phyloP scores from a whole-genome alignment of 73 alveolate genomes.

The Paramecium biaurelia region DNA sequence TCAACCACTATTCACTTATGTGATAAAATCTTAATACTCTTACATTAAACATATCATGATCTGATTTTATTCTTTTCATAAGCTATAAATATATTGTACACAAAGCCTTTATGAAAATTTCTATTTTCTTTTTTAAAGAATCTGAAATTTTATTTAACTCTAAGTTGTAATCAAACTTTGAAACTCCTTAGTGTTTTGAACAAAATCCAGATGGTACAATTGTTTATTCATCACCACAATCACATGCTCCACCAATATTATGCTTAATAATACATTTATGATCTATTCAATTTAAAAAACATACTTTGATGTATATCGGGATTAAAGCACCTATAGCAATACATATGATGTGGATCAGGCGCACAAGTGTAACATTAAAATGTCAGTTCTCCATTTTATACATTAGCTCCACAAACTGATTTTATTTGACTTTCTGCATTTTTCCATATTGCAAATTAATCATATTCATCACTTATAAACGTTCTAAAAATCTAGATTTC shows the following conservation, averaged over 20 bases:
- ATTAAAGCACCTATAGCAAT: not conserved
- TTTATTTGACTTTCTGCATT: not conserved
- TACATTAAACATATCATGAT: not conserved
- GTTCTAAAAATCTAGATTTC: not conserved
- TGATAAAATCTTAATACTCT: not conserved
- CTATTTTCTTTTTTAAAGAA: not conserved
- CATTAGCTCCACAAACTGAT: not conserved
- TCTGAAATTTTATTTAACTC: not conserved
- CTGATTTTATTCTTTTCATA: not conserved
- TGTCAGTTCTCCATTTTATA: not conserved
- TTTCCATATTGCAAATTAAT: not conserved
- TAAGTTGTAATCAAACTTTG: not conserved
- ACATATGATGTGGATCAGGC: conserved; percentile 50
- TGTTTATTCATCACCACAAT: conserved; percentile 27
- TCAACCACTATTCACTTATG: not conserved
- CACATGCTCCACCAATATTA: conserved; percentile 41
- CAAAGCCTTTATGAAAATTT: not conserved
- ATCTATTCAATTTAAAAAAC: not conserved
- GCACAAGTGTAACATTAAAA: conserved; percentile 31
- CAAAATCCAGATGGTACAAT: not conserved
- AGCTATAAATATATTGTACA: not conserved
- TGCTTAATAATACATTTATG: conserved; percentile 9
- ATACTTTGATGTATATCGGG: not conserved
- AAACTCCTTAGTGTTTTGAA: not conserved
- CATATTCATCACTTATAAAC: not conserved